Conservation (phyloP, 495 filamentous ascomycete species). For the Lophium mytilinum region DNA sequence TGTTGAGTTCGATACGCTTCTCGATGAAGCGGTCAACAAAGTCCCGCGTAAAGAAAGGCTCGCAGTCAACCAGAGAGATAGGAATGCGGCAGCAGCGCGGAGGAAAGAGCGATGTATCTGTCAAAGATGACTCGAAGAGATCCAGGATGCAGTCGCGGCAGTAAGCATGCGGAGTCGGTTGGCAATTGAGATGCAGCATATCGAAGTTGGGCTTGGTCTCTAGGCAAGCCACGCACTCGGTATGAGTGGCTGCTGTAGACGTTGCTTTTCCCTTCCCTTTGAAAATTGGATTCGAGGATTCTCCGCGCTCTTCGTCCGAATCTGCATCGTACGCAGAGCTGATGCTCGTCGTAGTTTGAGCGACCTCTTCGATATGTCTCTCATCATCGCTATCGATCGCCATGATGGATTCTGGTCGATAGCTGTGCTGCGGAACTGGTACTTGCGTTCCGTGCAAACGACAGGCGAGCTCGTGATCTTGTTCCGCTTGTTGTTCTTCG, state of each 20-base stretch:
- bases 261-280: conserved; percentile 3
- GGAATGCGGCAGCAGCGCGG: conserved; percentile 19
- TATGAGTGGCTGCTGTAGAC: not conserved
- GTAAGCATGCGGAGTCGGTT: not conserved
- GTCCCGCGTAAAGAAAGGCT: not conserved
- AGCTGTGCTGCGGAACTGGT: too few relatives aligned
- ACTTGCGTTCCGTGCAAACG: too few relatives aligned
- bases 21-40: not conserved
- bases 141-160: not conserved
- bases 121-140: not conserved
- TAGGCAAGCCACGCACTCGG: not conserved
- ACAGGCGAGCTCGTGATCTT: conserved; percentile 6
- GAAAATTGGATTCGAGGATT: not conserved
- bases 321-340: not conserved
- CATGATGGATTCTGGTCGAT: too few relatives aligned
- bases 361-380: too few relatives aligned
- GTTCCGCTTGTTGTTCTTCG: conserved; percentile 9
- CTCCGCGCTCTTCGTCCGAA: not conserved
- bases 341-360: not conserved
- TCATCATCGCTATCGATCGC: too few relatives aligned
- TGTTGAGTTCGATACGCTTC: not conserved
- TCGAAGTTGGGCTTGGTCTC: conserved; percentile 1
- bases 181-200: not conserved
- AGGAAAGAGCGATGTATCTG: conserved; percentile 12
- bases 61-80: conserved; percentile 7